Base-by-base conservation (phyloP, 192 early-diverging fungal species). In the Coemansia sp. region DNA sequence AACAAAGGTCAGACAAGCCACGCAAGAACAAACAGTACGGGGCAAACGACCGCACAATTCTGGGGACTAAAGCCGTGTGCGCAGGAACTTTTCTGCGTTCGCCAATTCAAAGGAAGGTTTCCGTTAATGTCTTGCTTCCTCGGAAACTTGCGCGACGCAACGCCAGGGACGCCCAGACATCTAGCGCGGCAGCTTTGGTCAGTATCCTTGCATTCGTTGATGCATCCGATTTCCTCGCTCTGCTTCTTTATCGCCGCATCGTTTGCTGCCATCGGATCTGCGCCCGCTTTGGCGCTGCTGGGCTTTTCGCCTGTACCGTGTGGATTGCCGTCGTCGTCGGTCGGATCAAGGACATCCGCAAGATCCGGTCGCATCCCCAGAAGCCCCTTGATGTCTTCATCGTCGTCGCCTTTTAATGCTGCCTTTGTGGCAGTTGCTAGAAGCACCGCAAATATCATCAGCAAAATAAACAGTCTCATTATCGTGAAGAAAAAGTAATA, bases 101-200 rank as follows among this genome's bases (percentile, higher is more conserved):
- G 66, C 75, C 77, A 80, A 33, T 74, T 74, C 20, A 74, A 49
- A 2, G 77, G 77, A 20, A 80, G 58, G 23, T 71, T 71, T 0
- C 77, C 72, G 41, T 45, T 67, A 13, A 69, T 71, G 32, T 80
- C 77, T 45, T 74, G 69, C 35, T 74, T 79, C 2, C 77, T 45
- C 9, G 71, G 77, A 57, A 56, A 43, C 34, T 71, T 71, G 34
- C 72, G 69, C 20, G 69, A 58, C 19, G 77, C 77, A 33, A 68
- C 72, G 14, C 77, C 77, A 29, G 77, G 77, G 5, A 74, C 77
- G 0, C 77, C 77, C 61, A 80, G 49, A 38, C 77, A 80, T n/a
- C 72, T 53, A 7, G 77, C 77, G 0, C 66, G 65, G 53, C 77
- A 80, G 55, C 77, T 71, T 60, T 74, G 77, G 20, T 80, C 77